phyloP scores from a whole-genome alignment of 257 asterid species.

The Nyctanthes arbortristis region DNA sequence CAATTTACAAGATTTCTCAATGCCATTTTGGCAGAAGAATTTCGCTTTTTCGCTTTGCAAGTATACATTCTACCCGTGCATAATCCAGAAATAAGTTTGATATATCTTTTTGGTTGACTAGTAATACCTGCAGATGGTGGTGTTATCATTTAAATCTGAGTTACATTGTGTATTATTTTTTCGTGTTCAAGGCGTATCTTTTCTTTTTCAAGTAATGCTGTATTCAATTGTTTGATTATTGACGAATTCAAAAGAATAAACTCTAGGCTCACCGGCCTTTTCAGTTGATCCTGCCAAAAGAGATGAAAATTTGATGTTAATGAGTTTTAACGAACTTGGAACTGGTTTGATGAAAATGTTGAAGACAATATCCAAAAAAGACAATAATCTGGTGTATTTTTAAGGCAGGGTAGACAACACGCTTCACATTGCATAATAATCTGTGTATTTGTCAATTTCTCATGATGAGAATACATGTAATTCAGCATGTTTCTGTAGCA shows the following conservation, averaged over 20 bases:
- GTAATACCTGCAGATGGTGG: background rate
- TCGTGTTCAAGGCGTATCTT: background rate
- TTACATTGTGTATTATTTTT: background rate
- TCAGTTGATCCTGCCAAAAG: background rate
- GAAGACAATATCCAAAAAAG: too few relatives aligned
- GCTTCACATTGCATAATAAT: too few relatives aligned
- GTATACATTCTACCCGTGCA: background rate
- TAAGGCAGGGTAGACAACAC: too few relatives aligned
- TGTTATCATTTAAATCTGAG: background rate
- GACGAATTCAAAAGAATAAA: background rate
- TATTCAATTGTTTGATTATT: too few relatives aligned
- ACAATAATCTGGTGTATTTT: too few relatives aligned
- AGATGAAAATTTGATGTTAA: background rate
- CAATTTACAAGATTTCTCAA: slow-evolving; percentile 12
- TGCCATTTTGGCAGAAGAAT: slow-evolving; percentile 1
- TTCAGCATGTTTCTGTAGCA: too few relatives aligned
- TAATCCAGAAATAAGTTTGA: too few relatives aligned
- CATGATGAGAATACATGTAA: too few relatives aligned
- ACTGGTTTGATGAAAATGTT: too few relatives aligned
- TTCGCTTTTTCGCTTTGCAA: background rate
- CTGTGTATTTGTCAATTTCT: too few relatives aligned
- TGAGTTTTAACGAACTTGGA: background rate
- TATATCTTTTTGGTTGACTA: background rate
- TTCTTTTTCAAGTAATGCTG: background rate
- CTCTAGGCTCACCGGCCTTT: background rate